Evolutionary conservation across 768 basidiomycete genomes (phyloP), one percentile per base, ranked within the genome.

Genomic region (Hericium alpestre): DNA sequence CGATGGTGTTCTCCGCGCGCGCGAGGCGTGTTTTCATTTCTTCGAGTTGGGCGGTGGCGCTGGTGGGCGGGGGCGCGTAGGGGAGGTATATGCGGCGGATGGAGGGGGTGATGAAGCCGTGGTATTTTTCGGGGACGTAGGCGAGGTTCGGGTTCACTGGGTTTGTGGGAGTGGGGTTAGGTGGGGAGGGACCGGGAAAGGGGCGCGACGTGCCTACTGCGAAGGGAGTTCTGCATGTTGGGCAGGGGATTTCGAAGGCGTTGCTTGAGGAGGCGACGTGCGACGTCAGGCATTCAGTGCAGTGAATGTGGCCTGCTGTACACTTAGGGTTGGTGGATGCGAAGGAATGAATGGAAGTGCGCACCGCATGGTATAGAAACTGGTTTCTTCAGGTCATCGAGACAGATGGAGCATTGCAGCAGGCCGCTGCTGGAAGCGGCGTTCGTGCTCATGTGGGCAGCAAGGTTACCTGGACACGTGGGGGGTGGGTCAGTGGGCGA

Each of bases 351-450:
- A 38, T n/a, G 37, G 20, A 18, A 32, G 11, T 18, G 56, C 62
- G 38, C 38, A 58, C 62, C 57, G 10, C 62, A 61, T 5, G 59
- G 62, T 12, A 57, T 52, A 18, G 49, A 57, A 0, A 61, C 49
- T 1, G 60, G 59, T 12, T 58, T 32, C 11, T 37, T 43, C 51
- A 58, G 25, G 41, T 8, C 41, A 11, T 61, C 61, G 13, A 58
- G 43, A 51, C 61, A 63, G 25, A 63, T 56, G 2, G 59, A 53
- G 41, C 61, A 62, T 10, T 58, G 49, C 27, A 11, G 38, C n/a
- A 25, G 12, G 25, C 39, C 10, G 53, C 41, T 39, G 15, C 32
- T 32, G 7, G 32, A 32, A 32, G 32, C 8, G 32, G 6, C 32
- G 27, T 32, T 32, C 27, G 27, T 9, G 32, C 32, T 32, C 32